Evolutionary conservation across 495 filamentous ascomycete genomes (phyloP).

Genomic region (Emericellopsis terricola): DNA sequence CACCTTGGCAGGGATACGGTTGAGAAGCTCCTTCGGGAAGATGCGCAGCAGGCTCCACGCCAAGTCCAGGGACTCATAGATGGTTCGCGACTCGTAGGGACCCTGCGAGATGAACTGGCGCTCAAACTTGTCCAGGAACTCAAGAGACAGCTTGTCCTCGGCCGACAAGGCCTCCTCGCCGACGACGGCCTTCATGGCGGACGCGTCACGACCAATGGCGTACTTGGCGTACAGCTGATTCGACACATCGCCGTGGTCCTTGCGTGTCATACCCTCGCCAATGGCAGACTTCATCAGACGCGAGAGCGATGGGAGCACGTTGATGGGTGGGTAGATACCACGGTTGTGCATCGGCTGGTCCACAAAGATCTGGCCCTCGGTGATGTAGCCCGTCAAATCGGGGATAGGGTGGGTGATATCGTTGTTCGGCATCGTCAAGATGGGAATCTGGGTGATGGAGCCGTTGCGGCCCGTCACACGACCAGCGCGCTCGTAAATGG

Average conservation of each 20-base stretch:
- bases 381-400: constrained; percentile 97
- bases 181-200: constrained; percentile 98
- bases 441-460: constrained; percentile 97
- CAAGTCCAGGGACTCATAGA: constrained; percentile 83
- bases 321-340: constrained; percentile 96
- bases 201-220: constrained; percentile 94
- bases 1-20: constrained; percentile 87
- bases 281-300: constrained; percentile 99
- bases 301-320: constrained; percentile 93
- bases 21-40: constrained; percentile 92
- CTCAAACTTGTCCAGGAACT: constrained; percentile 98
- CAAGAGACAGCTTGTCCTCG: constrained; percentile 93
- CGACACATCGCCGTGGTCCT: constrained; percentile 94
- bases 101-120: constrained; percentile 80
- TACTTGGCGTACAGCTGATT: constrained; percentile 99
- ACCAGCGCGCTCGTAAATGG: constrained; percentile 97
- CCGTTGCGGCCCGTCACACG: constrained; percentile 96
- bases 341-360: constrained; percentile 92
- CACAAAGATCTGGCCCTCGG: constrained; percentile 95
- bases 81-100: constrained; percentile 75
- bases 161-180: constrained; percentile 89
- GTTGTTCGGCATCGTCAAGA: constrained; percentile 98
- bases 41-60: constrained; percentile 93
- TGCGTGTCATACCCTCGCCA: constrained; percentile 84
- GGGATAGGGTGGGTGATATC: constrained; percentile 99